phyloP scores from a whole-genome alignment of 805 yeast species.

The Myxozyma melibiosi region DNA sequence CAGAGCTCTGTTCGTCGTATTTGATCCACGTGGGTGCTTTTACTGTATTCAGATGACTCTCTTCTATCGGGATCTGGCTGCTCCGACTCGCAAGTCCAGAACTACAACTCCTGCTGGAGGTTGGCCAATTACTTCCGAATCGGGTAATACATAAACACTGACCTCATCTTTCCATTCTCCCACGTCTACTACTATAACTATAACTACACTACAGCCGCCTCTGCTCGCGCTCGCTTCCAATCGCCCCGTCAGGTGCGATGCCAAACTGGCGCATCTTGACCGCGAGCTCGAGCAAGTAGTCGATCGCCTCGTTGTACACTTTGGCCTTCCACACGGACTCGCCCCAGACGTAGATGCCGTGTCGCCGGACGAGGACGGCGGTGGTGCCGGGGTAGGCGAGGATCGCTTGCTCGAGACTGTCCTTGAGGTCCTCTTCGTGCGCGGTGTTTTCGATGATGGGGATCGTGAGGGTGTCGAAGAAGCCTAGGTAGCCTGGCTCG shows the following conservation, averaged over 20 bases:
- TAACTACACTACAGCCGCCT: background rate
- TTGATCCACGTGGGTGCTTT: too few relatives aligned
- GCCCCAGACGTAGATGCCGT: conserved; percentile 98
- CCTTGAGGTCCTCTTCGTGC: conserved; percentile 80
- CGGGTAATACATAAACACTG: too few relatives aligned
- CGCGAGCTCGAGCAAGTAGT: conserved; percentile 81
- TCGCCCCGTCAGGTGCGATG: conserved; percentile 45
- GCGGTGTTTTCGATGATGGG: conserved; percentile 93
- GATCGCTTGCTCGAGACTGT: conserved; percentile 64
- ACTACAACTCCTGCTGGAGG: too few relatives aligned
- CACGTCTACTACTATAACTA: background rate
- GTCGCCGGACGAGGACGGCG: conserved; percentile 88
- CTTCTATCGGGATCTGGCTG: too few relatives aligned
- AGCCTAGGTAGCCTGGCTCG: conserved; percentile 68
- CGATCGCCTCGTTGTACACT: conserved; percentile 89
- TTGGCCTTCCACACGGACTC: conserved; percentile 90
- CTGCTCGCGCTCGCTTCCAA: conserved; percentile 36
- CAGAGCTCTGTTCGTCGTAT: too few relatives aligned
- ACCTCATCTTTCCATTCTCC: too few relatives aligned
- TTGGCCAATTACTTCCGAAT: too few relatives aligned
- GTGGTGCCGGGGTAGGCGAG: conserved; percentile 72
- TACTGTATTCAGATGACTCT: too few relatives aligned
- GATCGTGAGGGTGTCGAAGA: conserved; percentile 72
- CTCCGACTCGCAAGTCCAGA: too few relatives aligned
- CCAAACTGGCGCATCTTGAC: conserved; percentile 77